Conservation (phyloP, 2,329 filamentous ascomycete species). For the Diplocarpon rosae region DNA sequence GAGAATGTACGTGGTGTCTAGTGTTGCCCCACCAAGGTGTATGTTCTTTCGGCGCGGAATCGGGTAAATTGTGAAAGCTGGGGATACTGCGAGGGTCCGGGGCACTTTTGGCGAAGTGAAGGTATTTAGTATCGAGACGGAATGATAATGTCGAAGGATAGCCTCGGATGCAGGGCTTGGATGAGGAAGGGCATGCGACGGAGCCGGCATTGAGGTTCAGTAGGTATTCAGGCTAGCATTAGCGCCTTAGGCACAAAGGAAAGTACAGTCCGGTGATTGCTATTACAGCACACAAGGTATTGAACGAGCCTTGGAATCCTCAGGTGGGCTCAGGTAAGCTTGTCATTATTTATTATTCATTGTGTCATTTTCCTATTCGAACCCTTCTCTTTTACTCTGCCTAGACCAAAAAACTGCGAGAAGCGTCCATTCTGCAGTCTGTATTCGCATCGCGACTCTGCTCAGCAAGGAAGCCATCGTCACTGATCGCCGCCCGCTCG, state of each 20-base stretch:
- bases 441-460: too few species aligned
- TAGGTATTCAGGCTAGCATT: neutral
- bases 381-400: too few species aligned
- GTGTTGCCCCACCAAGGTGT: constrained; percentile 26
- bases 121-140: neutral
- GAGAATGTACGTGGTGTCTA: constrained; percentile 10
- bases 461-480: too few species aligned
- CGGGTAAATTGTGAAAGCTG: neutral
- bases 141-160: neutral
- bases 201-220: neutral
- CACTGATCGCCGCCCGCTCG: constrained; percentile 6
- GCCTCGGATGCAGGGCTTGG: neutral
- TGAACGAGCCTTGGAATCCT: too few species aligned
- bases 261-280: neutral
- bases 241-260: constrained; percentile 1
- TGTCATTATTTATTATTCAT: too few species aligned
- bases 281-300: neutral
- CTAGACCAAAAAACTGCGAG: too few species aligned
- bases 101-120: neutral
- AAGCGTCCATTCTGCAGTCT: too few species aligned
- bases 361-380: too few species aligned
- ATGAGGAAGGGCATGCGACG: neutral
- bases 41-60: constrained; percentile 12
- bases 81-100: neutral
- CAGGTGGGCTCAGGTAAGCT: too few species aligned